Conservation (phyloP, 768 basidiomycete genomes). For the Mycena capillaripes region DNA sequence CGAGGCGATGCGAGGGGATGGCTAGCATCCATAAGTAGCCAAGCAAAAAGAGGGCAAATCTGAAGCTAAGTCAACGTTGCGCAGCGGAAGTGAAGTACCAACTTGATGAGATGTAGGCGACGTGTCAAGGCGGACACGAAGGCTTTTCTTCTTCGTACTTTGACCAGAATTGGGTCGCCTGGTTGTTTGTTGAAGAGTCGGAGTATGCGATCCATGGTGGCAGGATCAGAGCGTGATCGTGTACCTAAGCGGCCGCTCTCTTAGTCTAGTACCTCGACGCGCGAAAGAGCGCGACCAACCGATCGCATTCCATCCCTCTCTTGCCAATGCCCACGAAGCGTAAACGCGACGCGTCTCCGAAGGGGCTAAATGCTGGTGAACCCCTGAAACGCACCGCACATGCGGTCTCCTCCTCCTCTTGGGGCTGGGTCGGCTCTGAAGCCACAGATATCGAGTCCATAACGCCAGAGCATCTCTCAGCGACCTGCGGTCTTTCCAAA, state of each 20-base stretch:
- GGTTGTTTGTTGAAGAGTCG: slow-evolving; percentile 21
- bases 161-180: slow-evolving; percentile 33
- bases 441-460: slow-evolving; percentile 71
- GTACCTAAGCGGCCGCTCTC: background rate
- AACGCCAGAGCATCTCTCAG: slow-evolving; percentile 72
- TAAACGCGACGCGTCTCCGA: slow-evolving; percentile 64
- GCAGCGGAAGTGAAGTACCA: slow-evolving; percentile 22
- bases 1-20: slow-evolving; percentile 77
- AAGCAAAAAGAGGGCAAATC: slow-evolving; percentile 67
- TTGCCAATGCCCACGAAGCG: slow-evolving; percentile 67
- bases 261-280: slow-evolving; percentile 28
- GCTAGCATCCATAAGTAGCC: slow-evolving; percentile 91
- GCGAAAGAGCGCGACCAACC: slow-evolving; percentile 16
- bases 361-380: slow-evolving; percentile 74
- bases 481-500: slow-evolving; percentile 76
- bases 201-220: slow-evolving; percentile 28
- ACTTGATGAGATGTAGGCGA: slow-evolving; percentile 50
- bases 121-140: slow-evolving; percentile 23
- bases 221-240: slow-evolving; percentile 8
- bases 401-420: slow-evolving; percentile 64
- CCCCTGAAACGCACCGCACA: slow-evolving; percentile 71
- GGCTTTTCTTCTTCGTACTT: slow-evolving; percentile 26
- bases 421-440: slow-evolving; percentile 87
- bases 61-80: slow-evolving; percentile 44
- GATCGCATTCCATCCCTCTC: slow-evolving; percentile 31